Base-by-base conservation (phyloP, 371 early-diverging fungal genomes). In the Basidiobolus meristosporus region DNA sequence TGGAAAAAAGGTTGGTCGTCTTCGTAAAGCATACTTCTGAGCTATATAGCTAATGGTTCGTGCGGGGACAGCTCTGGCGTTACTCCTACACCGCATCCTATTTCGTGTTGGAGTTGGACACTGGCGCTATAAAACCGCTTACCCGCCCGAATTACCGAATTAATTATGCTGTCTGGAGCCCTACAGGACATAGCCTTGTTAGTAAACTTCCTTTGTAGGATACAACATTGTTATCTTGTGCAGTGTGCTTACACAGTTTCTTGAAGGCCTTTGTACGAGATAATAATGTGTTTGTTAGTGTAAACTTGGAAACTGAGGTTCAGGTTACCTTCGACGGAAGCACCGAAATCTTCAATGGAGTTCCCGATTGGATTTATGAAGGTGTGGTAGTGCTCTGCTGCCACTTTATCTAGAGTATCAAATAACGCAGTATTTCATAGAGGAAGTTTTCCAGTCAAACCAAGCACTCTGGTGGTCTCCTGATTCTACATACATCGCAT, bases 301-400 rank as follows among this genome's bases (percentile, higher is more conserved):
- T 77, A 7, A 75, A 82, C 40, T 61, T 80, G 41, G 42, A 51
- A 33, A 54, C 56, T 4, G 72, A 79, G 34, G 66, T 63, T 29
- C 77, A 73, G 31, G 54, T 95, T 23, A 92, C 96, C 0, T 66
- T 61, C 43, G 90, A 90, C 52, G 95, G 96, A 7, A 75, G 79
- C 14, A 54, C 53, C 19, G 64, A 62, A 7, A 68, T 90, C n/a
- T 79, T 90, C 51, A 92, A 95, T 52, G 98, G 96, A 7, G 63
- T 92, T 11, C 77, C 90, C 18, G 98, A 96, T 56, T 97, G 98
- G 98, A 92, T 95, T 0, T 95, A 96, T 48, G 96, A 93, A 60
- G 26, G 26, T 26, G 20, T 20, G 15, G 1, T 41, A n/a, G n/a
- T n/a, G n/a, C n/a, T n/a, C n/a, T n/a, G n/a, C n/a, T n/a, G n/a